Evolutionary conservation across 768 basidiomycete species (phyloP), one percentile per base, ranked within the genome.

Genomic region (Krasilnikovozyma curviuscula): DNA sequence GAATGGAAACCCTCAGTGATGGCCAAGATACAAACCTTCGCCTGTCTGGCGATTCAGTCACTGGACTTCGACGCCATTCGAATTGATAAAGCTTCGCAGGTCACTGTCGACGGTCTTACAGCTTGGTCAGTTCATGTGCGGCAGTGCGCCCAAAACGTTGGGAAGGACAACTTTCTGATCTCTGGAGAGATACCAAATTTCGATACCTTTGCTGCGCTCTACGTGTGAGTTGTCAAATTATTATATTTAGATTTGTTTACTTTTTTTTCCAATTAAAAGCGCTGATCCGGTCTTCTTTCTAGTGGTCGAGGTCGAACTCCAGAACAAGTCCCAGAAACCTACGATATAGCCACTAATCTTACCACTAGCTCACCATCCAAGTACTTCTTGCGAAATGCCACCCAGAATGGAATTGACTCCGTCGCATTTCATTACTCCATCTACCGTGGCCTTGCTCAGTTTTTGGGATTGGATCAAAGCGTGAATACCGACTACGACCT

Each of bases 381-480:
- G 63, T 91, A 74, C 63, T 93, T 91, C 68, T 68, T 91, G 39
- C 79, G 88, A 23, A 70, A 77, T 8, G 68, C 71, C 13, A 68
- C 68, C 7, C 58, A 70, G n/a, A 75, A 73, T 49, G 79, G 66
- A 19, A 68, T 93, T 42, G 88, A 93, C 57, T 69, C 70, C 30
- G 76, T 77, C 40, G 86, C 88, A 0, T 91, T 91, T 70, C 88
- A 93, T 63, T 93, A 91, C 63, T 91, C 88, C 39, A 79, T 79
- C 46, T 91, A 93, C 61, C 88, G 88, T 49, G 68, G 81, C 3
- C 67, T 91, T 44, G 68, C 78, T 28, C 81, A 88, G 41, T 84
- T 88, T 69, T 71, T 91, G 40, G 88, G 86, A 45, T 88, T 91
- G 85, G 88, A 93, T 59, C 88, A 88, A 57, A 91, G 91, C 62